Base-by-base conservation (phyloP, 139 green algal genomes). In the Auxenochlorella pyrenoidosa region DNA sequence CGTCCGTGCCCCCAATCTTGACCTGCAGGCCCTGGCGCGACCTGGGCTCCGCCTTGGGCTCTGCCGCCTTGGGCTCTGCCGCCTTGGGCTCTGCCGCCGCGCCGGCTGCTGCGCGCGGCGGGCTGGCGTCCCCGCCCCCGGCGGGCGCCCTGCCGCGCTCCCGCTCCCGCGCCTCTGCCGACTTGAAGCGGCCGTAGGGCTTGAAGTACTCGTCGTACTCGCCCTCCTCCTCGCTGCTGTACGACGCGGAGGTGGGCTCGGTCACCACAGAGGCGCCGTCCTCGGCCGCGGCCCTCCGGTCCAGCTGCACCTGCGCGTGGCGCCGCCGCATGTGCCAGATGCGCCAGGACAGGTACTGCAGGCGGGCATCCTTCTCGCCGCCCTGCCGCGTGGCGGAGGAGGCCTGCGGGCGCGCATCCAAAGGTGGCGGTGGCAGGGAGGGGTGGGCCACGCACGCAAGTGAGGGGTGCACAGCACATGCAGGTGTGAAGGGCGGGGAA, bases 301-400 rank as follows among this genome's bases (percentile, higher is more conserved):
- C 65, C 32, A 15, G 43, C 54, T 86, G 28, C 72, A 90, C 84
- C 77, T 73, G 15, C 88, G 88, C n/a, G 51, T 88, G 80, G 72
- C 93, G 94, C 38, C 94, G 94, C 90, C 96, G 96, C 91, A 98
- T 94, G 89, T 90, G 86, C 96, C 95, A 98, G 59, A 97, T 95
- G 32, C 95, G 92, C 95, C 96, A 98, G 24, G 93, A 94, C 21
- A 98, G 88, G 89, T 98, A 95, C 89, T 96, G 89, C 79, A 97
- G 92, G 32, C 96, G 92, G 0, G 91, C 92, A 86, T 98, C 96
- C 47, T 92, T 92, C 58, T 96, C 94, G 15, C 81, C 90, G 44
- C 89, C 89, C 51, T 91, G 66, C 83, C 78, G 85, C 0, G 90
- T 89, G 32, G 76, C 70, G 72, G 88, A 92, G 10, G 90, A 89